Evolutionary conservation across 164 flowering plant species (phyloP).

Genomic region (Chimonanthus praecox): DNA sequence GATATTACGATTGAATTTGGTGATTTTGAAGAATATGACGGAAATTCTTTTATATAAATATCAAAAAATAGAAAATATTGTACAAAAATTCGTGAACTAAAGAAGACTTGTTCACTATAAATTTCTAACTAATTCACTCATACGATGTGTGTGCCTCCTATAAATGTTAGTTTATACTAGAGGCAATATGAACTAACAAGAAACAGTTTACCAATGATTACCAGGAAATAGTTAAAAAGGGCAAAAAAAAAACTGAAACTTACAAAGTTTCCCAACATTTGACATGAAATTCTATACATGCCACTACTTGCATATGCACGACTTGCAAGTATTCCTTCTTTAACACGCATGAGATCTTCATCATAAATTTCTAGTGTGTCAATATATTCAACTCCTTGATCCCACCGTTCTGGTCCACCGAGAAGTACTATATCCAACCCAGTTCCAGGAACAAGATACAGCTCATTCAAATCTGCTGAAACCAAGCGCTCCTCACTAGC

Average conservation of each 20-base stretch:
- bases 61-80: too few species aligned
- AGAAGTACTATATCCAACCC: constrained; percentile 51
- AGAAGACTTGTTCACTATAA: too few species aligned
- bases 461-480: constrained; percentile 31
- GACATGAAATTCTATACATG: constrained; percentile 53
- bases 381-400: constrained; percentile 44
- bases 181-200: neutral
- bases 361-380: constrained; percentile 46
- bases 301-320: constrained; percentile 21
- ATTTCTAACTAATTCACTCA: too few species aligned
- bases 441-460: constrained; percentile 80
- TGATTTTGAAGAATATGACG: too few species aligned
- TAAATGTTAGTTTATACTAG: neutral
- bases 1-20: too few species aligned
- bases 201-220: neutral
- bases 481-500: constrained; percentile 17
- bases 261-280: constrained; percentile 54
- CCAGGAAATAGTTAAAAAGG: neutral
- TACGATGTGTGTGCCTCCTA: too few species aligned
- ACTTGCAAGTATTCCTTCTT: constrained; percentile 39
- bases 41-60: too few species aligned
- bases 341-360: constrained; percentile 20
- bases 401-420: constrained; percentile 93
- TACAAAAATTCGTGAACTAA: too few species aligned
- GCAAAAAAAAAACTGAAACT: constrained; percentile 16